A percentile compares a stretch with the other conserved stretches of the same genome.
Evolutionary conservation across 73 alveolate species (phyloP).

Genomic region (Tetrahymena malaccensis): DNA sequence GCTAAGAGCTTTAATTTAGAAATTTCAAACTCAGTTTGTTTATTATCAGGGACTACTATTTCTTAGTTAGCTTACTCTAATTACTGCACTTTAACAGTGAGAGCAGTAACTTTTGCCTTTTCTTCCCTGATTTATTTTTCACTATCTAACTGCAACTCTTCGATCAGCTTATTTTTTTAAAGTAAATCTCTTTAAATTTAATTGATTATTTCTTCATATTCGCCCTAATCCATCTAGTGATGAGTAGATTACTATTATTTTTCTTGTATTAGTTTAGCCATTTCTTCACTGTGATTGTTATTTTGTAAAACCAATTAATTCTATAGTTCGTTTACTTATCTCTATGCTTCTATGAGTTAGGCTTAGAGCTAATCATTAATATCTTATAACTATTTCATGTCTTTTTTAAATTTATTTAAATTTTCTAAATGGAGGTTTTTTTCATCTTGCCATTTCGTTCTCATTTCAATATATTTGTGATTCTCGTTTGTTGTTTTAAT

Average conservation of each 20-base stretch:
- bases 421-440: background rate
- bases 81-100: background rate
- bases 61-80: background rate
- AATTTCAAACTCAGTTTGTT: background rate
- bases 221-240: background rate
- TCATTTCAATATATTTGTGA: background rate
- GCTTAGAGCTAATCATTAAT: background rate
- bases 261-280: background rate
- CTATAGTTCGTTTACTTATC: background rate
- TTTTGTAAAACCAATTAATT: background rate
- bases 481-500: background rate
- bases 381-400: background rate
- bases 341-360: background rate
- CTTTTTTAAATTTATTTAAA: background rate
- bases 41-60: background rate
- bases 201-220: background rate
- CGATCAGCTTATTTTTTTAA: background rate
- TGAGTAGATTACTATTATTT: background rate
- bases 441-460: background rate
- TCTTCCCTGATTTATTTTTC: background rate
- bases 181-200: background rate
- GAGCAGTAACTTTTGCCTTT: background rate
- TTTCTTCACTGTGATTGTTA: background rate
- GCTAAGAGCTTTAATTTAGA: background rate
- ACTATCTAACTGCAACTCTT: background rate